Evolutionary conservation across 495 filamentous ascomycete species (phyloP).

Genomic region (Staphylotrichum longicolle): DNA sequence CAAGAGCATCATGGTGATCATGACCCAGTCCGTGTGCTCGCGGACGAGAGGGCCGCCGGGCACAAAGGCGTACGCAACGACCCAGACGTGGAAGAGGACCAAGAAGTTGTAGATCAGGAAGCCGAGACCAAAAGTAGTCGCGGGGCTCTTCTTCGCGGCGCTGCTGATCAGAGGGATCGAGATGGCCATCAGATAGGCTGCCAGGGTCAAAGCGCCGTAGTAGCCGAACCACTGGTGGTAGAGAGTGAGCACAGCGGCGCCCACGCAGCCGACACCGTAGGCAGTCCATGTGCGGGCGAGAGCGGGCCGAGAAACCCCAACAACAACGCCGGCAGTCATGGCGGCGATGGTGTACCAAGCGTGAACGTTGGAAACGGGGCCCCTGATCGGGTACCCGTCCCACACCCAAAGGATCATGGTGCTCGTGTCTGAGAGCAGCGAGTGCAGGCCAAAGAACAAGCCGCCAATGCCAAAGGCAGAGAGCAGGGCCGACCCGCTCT

Average conservation of each 20-base stretch:
- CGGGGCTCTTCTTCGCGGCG: slow-evolving; percentile 72
- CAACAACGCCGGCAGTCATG: slow-evolving; percentile 81
- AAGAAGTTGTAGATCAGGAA: slow-evolving; percentile 89
- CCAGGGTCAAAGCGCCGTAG: slow-evolving; percentile 73
- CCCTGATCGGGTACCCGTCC: slow-evolving; percentile 91
- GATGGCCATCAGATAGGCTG: slow-evolving; percentile 80
- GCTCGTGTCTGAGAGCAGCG: slow-evolving; percentile 91
- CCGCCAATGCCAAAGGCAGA: slow-evolving; percentile 77
- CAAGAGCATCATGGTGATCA: slow-evolving; percentile 77
- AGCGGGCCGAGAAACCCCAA: slow-evolving; percentile 69
- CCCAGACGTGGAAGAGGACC: slow-evolving; percentile 94
- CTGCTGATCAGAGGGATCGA: slow-evolving; percentile 71
- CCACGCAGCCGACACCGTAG: slow-evolving; percentile 72
- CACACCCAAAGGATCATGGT: slow-evolving; percentile 99
- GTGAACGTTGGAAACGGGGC: slow-evolving; percentile 85
- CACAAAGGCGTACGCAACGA: slow-evolving; percentile 99
- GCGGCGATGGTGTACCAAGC: slow-evolving; percentile 77
- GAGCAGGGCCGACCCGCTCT: slow-evolving; percentile 65
- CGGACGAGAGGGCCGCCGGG: slow-evolving; percentile 90
- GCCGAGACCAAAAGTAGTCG: slow-evolving; percentile 75
- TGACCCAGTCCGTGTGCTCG: slow-evolving; percentile 94
- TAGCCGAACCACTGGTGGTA: slow-evolving; percentile 87
- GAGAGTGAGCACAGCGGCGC: slow-evolving; percentile 75
- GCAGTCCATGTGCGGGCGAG: slow-evolving; percentile 76
- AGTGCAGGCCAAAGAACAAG: slow-evolving; percentile 87